Base-by-base conservation (phyloP, 352 stramenopile species). In the Pythium coloratum region DNA sequence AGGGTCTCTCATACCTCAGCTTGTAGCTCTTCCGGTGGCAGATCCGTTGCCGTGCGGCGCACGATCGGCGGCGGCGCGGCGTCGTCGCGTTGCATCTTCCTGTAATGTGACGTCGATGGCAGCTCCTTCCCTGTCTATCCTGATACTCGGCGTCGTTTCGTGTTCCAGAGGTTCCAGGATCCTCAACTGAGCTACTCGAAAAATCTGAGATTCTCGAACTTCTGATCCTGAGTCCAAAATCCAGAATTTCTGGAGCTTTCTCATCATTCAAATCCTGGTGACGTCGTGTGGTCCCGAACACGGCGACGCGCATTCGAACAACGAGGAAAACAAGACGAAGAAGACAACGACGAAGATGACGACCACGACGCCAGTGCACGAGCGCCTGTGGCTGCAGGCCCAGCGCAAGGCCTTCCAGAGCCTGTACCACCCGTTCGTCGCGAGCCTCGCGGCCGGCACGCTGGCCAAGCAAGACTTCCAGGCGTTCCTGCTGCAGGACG, bases 381-480 rank as follows among this genome's bases (percentile, higher is more conserved):
- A 53, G 51, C 38, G 26, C 14, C 72, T 88, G 40, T 88, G 79
- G 79, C 16, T 55, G 33, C 65, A 76, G 59, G 69, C 76, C 18
- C 53, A 72, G 44, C 54, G 51, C 26, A 68, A 70, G 28, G 71
- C 73, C 20, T 75, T 69, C 50, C 63, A 75, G 66, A 76, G 69
- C 42, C 62, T 88, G 40, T 88, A 79, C 77, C 80, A 88, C 67
- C 77, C 80, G 36, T 88, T 88, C 50, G 72, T 85, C 53, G 58
- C 75, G 20, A 65, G 63, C 7, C 63, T 88, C 51, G 77, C 67
- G 5, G 64, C 64, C 0, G 80, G 80, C 16, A 66, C 64, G 56
- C 72, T 88, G 49, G 61, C 69, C 0, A 46, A 33, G 16, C 42
- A 57, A 2, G 62, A 73, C 64, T 88, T 88, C 62, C 49, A 82